These are phyloP conservation scores for Striga hermonthica DNA, from an alignment of 305 asterid genomes.

Conservation along the genomic window DNA sequence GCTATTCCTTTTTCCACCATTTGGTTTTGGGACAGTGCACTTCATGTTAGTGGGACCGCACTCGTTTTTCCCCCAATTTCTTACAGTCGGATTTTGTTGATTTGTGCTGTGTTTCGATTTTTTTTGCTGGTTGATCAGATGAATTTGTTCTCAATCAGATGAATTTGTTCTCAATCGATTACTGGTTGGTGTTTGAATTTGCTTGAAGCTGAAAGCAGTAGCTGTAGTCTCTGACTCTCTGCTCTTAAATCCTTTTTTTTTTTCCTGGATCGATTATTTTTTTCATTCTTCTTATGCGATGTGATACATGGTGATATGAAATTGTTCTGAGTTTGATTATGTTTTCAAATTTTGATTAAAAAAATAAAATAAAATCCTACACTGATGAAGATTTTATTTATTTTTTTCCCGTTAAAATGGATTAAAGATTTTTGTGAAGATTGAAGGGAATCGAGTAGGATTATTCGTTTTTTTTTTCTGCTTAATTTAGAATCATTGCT, in stretches of 20 bases:
- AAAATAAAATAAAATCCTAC: neutral
- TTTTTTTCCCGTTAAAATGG: neutral
- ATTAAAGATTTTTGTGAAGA: constrained; percentile 22
- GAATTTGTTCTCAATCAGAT: neutral
- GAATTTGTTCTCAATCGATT: neutral
- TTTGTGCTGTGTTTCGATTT: neutral
- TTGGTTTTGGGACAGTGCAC: no score
- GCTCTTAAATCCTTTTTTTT: neutral
- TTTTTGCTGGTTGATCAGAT: constrained; percentile 13
- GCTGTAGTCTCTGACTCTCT: neutral
- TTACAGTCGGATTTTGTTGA: no score
- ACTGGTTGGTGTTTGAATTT: constrained; percentile 2
- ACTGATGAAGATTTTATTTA: neutral
- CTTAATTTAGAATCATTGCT: no score
- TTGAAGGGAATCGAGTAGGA: neutral
- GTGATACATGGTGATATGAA: constrained; percentile 8
- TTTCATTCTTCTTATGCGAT: constrained; percentile 4
- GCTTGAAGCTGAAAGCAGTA: neutral
- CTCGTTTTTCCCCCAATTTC: no score
- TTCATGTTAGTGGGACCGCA: no score
- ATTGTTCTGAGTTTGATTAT: constrained; percentile 8
- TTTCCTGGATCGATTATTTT: neutral
- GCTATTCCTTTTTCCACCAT: no score
- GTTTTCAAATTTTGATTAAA: constrained; percentile 6
- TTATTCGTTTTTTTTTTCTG: no score